These are phyloP conservation scores for Tagetes patula DNA, from an alignment of 129 eudicot species.

Conservation along the genomic window DNA sequence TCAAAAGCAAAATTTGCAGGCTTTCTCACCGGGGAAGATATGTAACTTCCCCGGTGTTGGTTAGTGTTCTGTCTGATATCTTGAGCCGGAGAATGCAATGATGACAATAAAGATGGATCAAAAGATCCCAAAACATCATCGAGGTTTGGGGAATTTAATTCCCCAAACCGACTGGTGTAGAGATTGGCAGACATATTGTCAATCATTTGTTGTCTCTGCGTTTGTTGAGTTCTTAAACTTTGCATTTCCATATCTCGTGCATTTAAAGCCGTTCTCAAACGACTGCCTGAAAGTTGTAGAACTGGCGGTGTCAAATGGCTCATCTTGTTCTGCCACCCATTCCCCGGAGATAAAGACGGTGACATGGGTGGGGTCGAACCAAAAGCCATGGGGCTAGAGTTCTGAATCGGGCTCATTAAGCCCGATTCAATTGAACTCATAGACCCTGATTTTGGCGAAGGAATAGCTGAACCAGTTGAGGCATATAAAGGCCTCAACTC, in stretches of 20 bases:
- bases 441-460: constrained; percentile 60
- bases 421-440: no score
- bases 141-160: no score
- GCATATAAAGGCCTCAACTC: constrained; percentile 87
- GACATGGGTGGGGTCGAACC: constrained; percentile 69
- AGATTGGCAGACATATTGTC: constrained; percentile 45
- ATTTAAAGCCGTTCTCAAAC: constrained; percentile 54
- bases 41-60: constrained; percentile 50
- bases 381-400: constrained; percentile 17
- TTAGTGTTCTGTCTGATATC: no score
- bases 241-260: constrained; percentile 56
- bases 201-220: constrained; percentile 63
- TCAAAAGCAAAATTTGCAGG: constrained; percentile 50
- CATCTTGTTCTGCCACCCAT: constrained; percentile 62
- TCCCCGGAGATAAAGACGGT: constrained; percentile 45
- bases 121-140: constrained; percentile 57
- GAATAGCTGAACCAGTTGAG: constrained; percentile 89
- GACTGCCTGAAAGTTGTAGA: constrained; percentile 75
- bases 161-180: no score
- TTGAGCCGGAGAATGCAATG: constrained; percentile 43
- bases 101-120: constrained; percentile 40
- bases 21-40: constrained; percentile 57
- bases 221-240: no score
- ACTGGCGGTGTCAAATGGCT: constrained; percentile 51
- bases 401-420: constrained; percentile 41